Percentiles rank a stretch among this genome's conserved stretches.
Evolutionary conservation across 345 rosid species (phyloP).

Genomic region (Cochlearia excelsa): DNA sequence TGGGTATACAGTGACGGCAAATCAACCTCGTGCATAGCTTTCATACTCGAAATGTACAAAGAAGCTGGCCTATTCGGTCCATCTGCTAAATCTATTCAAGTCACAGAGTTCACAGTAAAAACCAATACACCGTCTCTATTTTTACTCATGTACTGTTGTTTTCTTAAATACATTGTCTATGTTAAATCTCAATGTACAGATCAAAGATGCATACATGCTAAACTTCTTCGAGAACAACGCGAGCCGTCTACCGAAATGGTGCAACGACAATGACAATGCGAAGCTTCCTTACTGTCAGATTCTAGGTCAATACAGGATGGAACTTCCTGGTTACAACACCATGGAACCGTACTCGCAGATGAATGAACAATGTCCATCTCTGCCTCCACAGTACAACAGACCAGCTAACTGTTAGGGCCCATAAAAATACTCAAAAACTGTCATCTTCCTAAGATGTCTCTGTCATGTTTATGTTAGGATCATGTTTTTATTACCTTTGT

Average conservation of each 20-base stretch:
- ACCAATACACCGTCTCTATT: conserved; percentile 10
- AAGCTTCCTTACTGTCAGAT: conserved; percentile 92
- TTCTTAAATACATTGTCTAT: background rate
- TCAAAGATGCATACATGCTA: conserved; percentile 81
- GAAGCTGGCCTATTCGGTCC: conserved; percentile 84
- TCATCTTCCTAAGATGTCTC: conserved; percentile 8
- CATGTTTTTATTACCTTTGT: conserved; percentile 1
- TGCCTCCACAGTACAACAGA: conserved; percentile 77
- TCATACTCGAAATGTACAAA: conserved; percentile 89
- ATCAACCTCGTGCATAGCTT: conserved; percentile 90
- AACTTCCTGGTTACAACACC: conserved; percentile 82
- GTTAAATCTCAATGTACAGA: conserved; percentile 41
- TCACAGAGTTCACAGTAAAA: conserved; percentile 92
- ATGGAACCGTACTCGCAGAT: conserved; percentile 80
- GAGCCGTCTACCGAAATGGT: conserved; percentile 87
- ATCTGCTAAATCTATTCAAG: conserved; percentile 61
- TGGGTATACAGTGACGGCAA: conserved; percentile 92
- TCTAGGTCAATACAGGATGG: conserved; percentile 83
- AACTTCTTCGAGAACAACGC: conserved; percentile 67
- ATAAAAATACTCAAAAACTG: background rate
- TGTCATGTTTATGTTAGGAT: conserved; percentile 12
- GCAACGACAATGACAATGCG: conserved; percentile 71
- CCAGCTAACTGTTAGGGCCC: conserved; percentile 52
- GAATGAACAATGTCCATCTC: conserved; percentile 83
- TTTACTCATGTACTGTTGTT: background rate